Percentiles rank a stretch among this genome's conserved stretches.
Conservation (phyloP, 306 rosid genomes). For the Corylus americana region DNA sequence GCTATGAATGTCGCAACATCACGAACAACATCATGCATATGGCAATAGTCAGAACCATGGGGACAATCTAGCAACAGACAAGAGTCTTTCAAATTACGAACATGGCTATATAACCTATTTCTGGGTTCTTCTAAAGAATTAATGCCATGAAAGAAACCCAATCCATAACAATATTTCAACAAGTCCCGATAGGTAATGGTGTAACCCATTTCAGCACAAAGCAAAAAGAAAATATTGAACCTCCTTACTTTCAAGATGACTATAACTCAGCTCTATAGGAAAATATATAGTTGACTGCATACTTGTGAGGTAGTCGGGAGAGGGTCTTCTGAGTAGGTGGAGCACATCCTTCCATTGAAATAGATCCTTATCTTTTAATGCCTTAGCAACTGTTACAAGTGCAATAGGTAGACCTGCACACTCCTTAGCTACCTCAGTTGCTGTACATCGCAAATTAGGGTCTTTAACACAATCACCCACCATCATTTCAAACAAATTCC, state of each 20-base stretch:
- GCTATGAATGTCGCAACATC: constrained; percentile 15
- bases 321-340: background rate
- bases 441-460: background rate
- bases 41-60: fast-evolving
- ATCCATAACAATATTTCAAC: constrained; percentile 23
- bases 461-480: background rate
- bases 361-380: background rate
- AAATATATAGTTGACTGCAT: background rate
- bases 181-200: background rate
- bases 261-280: constrained; percentile 34
- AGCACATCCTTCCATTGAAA: background rate
- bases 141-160: constrained; percentile 11
- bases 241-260: constrained; percentile 16
- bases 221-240: constrained; percentile 25
- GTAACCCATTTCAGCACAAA: constrained; percentile 23
- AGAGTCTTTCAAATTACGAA: background rate
- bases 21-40: constrained; percentile 21
- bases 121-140: background rate
- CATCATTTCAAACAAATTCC: background rate
- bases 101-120: background rate
- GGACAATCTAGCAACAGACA: background rate
- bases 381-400: constrained; percentile 1
- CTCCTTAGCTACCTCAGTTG: background rate
- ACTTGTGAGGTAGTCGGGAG: background rate
- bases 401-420: constrained; percentile 20